Percentiles rank a stretch among this genome's conserved stretches.
Evolutionary conservation across 352 stramenopile genomes (phyloP).

Genomic region (Blastocystis sp.): DNA sequence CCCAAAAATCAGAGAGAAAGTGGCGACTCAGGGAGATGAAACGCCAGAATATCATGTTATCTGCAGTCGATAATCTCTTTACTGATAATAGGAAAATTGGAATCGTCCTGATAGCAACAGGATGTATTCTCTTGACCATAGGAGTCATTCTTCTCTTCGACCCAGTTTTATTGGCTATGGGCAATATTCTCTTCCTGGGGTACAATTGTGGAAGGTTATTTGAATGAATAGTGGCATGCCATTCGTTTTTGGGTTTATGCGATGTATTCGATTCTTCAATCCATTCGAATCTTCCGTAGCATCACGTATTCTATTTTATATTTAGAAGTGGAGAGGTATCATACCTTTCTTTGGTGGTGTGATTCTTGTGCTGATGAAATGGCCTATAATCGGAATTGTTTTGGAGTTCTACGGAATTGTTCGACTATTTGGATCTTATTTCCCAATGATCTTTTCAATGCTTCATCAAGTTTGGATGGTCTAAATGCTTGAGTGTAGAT

Average conservation of each 20-base stretch:
- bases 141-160: slow-evolving; percentile 55
- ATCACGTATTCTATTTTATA: background rate
- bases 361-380: background rate
- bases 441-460: slow-evolving; percentile 32
- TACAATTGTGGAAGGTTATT: background rate
- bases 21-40: background rate
- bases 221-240: background rate
- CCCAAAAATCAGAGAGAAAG: background rate
- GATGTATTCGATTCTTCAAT: slow-evolving; percentile 56
- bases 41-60: background rate
- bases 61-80: slow-evolving; percentile 19
- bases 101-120: slow-evolving; percentile 25
- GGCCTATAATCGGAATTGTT: slow-evolving; percentile 33
- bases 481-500: background rate
- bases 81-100: slow-evolving; percentile 54
- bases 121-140: background rate
- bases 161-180: slow-evolving; percentile 45
- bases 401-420: slow-evolving; percentile 38
- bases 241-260: slow-evolving; percentile 62
- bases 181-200: slow-evolving; percentile 60
- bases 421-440: slow-evolving; percentile 46
- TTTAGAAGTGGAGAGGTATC: slow-evolving; percentile 50
- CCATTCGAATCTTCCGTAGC: background rate
- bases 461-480: background rate
- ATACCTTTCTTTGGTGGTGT: slow-evolving; percentile 35